phyloP scores from a whole-genome alignment of 345 rosid genomes.

The Populus nigra region DNA sequence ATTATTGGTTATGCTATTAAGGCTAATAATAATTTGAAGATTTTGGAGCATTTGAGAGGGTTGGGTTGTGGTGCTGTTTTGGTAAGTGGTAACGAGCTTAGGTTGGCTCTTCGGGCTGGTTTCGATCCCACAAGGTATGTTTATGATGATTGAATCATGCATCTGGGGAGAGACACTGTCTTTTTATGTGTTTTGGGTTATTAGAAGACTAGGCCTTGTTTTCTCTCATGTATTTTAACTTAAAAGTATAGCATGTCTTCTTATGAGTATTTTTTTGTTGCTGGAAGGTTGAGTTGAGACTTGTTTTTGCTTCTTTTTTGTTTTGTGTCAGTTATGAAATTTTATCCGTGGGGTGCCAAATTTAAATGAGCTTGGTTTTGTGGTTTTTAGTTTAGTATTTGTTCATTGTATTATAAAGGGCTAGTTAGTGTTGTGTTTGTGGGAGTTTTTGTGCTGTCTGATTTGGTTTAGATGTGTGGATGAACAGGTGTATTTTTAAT shows the following conservation, averaged over 20 bases:
- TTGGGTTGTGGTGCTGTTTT: conserved; percentile 94
- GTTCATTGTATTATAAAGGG: background rate
- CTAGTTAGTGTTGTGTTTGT: background rate
- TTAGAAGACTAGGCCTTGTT: background rate
- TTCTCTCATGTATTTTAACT: background rate
- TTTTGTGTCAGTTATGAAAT: background rate
- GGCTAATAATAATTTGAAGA: conserved; percentile 86
- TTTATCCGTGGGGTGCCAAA: background rate
- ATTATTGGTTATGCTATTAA: conserved; percentile 91
- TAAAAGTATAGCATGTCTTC: background rate
- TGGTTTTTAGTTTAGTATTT: background rate
- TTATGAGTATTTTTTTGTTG: no score
- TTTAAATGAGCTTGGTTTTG: background rate
- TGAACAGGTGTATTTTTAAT: conserved; percentile 82
- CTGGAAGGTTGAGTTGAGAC: background rate
- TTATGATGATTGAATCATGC: background rate
- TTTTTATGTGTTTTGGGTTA: background rate
- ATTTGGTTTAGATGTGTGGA: conserved; percentile 1
- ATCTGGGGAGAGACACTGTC: background rate
- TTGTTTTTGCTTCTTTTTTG: background rate
- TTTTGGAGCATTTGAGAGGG: conserved; percentile 86
- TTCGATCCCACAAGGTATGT: conserved; percentile 82
- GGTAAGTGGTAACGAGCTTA: conserved; percentile 94
- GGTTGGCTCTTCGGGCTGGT: conserved; percentile 81
- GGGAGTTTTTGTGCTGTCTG: background rate